phyloP scores from a whole-genome alignment of 2,329 filamentous ascomycete genomes.

The Pseudopyricularia cyperi region DNA sequence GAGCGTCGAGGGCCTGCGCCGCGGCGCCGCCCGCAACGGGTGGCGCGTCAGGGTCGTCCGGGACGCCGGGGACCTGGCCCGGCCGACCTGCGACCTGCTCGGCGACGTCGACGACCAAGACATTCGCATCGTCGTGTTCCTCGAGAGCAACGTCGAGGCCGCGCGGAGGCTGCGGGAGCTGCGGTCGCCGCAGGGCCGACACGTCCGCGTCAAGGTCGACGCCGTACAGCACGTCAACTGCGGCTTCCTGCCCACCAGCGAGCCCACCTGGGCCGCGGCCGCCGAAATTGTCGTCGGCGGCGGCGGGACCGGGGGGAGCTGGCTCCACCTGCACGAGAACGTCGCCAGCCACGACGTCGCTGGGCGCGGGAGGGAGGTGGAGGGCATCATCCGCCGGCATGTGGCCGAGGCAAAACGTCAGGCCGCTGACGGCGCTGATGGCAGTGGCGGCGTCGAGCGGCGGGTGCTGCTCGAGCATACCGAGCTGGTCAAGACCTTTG shows the following conservation, averaged over 20 bases:
- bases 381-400: slow-evolving; percentile 29
- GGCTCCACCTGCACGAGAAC: slow-evolving; percentile 57
- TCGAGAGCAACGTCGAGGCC: slow-evolving; percentile 53
- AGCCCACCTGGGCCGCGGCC: slow-evolving; percentile 37
- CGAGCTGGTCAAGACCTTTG: slow-evolving; percentile 57
- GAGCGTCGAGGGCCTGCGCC: slow-evolving; percentile 69
- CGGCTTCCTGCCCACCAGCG: slow-evolving; percentile 47
- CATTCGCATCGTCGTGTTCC: slow-evolving; percentile 47
- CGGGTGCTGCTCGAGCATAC: slow-evolving; percentile 34
- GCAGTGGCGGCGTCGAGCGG: not conserved
- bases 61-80: slow-evolving; percentile 21
- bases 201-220: slow-evolving; percentile 18
- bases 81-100: slow-evolving; percentile 23
- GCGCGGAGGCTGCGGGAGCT: slow-evolving; percentile 24
- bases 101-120: slow-evolving; percentile 13
- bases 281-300: slow-evolving; percentile 25
- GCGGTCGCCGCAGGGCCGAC: slow-evolving; percentile 7
- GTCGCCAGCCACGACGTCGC: slow-evolving; percentile 42
- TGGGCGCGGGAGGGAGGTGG: slow-evolving; percentile 30
- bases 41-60: slow-evolving; percentile 48
- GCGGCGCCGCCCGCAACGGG: slow-evolving; percentile 58
- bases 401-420: not conserved
- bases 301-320: slow-evolving; percentile 16
- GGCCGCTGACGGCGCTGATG: not conserved
- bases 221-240: slow-evolving; percentile 54